Evolutionary conservation across 805 yeast species (phyloP).

Genomic region (Myxozyma kluyveri): DNA sequence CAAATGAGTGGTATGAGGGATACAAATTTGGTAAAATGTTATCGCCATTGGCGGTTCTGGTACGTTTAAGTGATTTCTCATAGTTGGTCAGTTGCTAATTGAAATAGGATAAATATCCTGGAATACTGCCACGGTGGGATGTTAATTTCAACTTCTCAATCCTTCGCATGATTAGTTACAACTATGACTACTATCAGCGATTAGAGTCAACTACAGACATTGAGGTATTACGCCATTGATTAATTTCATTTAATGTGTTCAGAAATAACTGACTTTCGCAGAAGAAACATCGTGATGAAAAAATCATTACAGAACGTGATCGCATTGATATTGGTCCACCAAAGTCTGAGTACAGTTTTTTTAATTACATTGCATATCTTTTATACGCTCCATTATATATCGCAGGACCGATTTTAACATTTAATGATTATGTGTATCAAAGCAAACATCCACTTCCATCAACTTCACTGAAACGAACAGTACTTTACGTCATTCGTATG

Average conservation of each 20-base stretch:
- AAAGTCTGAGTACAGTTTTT: slow-evolving; percentile 55
- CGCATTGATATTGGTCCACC: slow-evolving; percentile 65
- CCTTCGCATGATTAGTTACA: slow-evolving; percentile 77
- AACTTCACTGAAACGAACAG: slow-evolving; percentile 52
- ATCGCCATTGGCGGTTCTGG: slow-evolving; percentile 51
- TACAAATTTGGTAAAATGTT: slow-evolving; percentile 49
- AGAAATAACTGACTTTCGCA: slow-evolving; percentile 7
- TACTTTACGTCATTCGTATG: slow-evolving; percentile 65
- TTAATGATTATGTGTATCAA: slow-evolving; percentile 86
- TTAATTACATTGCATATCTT: slow-evolving; percentile 71
- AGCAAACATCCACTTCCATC: slow-evolving; percentile 55
- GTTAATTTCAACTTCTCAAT: slow-evolving; percentile 89
- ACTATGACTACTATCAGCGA: slow-evolving; percentile 57
- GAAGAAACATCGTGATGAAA: slow-evolving; percentile 23
- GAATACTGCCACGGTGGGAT: slow-evolving; percentile 90
- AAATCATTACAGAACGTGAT: slow-evolving; percentile 53
- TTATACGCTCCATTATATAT: slow-evolving; percentile 85
- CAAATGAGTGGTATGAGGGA: slow-evolving; percentile 66
- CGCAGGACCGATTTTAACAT: slow-evolving; percentile 93
- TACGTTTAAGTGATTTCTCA: not conserved
- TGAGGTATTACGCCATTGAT: slow-evolving; percentile 12
- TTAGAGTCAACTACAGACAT: slow-evolving; percentile 12
- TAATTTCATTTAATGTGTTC: not conserved
- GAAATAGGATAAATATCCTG: slow-evolving; percentile 52
- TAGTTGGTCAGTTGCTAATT: not conserved